Evolutionary conservation across 768 basidiomycete genomes (phyloP), one percentile per base, ranked within the genome.

Genomic region (Suillus alpinus): DNA sequence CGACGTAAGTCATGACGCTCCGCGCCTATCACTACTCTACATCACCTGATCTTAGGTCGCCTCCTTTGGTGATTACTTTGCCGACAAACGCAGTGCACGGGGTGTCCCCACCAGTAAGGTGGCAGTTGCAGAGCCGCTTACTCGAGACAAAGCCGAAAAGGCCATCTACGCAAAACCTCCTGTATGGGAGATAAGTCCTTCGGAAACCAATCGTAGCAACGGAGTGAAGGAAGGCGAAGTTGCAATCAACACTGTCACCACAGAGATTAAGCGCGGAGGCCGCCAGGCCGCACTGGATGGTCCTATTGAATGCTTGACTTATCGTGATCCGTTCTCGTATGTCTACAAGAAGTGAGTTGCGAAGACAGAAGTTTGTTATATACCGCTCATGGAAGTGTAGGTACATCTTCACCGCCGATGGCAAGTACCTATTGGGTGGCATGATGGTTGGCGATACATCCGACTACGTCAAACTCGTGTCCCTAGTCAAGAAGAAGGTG

Each of bases 361-460:
- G 9, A 29, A 40, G 29, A 37, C 23, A 6, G 29, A 23, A 32
- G 41, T 39, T 23, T 20, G 23, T 26, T 16, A n/a, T 63, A 37
- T 44, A 7, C 58, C 13, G 8, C 56, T 55, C 10, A 55, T 37
- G 18, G 23, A 39, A 18, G 23, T 55, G 26, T 39, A 79, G 78
- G 67, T 89, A 88, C 63, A 82, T 91, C 46, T 91, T 91, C 69
- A 86, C 81, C 12, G 79, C 80, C 8, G 87, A 91, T 66, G 89
- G 89, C 12, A 85, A 86, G 71, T 80, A 87, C 64, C 76, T 92
- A 13, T 73, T 92, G 4, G 89, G 89, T 13, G 89, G 89, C 4
- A 88, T 89, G 82, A 88, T 91, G 87, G 82, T 92, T n/a, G 89
- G 89, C 3, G 87, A 89, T 66, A 83, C 83, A 10, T 78, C 76